A percentile compares a stretch with the other conserved stretches of the same genome.
Evolutionary conservation across 1,139 yeast genomes (phyloP).

Genomic region (Scheffersomyces parashehatae): DNA sequence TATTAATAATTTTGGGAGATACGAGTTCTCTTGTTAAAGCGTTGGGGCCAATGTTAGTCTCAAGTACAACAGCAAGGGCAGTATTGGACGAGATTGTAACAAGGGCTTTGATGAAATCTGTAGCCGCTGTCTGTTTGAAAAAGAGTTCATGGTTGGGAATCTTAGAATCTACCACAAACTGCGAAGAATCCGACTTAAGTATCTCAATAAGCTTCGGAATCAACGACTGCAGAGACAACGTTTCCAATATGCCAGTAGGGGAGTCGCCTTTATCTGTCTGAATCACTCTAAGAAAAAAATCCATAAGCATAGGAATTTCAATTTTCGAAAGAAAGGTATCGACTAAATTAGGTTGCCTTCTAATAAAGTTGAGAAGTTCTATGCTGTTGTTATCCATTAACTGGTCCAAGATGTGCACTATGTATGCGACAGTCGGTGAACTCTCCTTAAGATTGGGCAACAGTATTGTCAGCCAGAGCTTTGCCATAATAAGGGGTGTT

Average conservation of each 20-base stretch:
- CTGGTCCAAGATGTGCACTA: constrained; percentile 47
- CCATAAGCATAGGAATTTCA: constrained; percentile 59
- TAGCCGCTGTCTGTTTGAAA: constrained; percentile 87
- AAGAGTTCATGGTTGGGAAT: constrained; percentile 40
- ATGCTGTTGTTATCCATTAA: constrained; percentile 49
- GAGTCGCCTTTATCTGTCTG: constrained; percentile 67
- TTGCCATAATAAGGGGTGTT: constrained; percentile 41
- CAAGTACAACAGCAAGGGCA: constrained; percentile 47
- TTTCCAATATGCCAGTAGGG: constrained; percentile 62
- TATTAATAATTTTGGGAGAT: constrained; percentile 34
- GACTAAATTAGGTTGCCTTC: constrained; percentile 52
- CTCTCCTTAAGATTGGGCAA: constrained; percentile 40
- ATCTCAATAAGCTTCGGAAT: constrained; percentile 54
- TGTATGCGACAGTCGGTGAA: constrained; percentile 41
- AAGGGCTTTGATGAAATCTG: constrained; percentile 91
- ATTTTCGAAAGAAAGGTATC: constrained; percentile 55
- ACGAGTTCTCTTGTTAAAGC: constrained; percentile 48
- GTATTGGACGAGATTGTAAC: constrained; percentile 85
- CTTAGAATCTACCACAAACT: constrained; percentile 21
- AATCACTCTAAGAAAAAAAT: constrained; percentile 56
- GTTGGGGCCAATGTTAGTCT: constrained; percentile 51
- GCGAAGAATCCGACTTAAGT: constrained; percentile 46
- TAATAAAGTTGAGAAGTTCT: constrained; percentile 52
- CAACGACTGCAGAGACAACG: constrained; percentile 50
- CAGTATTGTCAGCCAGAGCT: constrained; percentile 44